Evolutionary conservation across 352 stramenopile species (phyloP).

Genomic region (Phytophthora pseudosyringae): DNA sequence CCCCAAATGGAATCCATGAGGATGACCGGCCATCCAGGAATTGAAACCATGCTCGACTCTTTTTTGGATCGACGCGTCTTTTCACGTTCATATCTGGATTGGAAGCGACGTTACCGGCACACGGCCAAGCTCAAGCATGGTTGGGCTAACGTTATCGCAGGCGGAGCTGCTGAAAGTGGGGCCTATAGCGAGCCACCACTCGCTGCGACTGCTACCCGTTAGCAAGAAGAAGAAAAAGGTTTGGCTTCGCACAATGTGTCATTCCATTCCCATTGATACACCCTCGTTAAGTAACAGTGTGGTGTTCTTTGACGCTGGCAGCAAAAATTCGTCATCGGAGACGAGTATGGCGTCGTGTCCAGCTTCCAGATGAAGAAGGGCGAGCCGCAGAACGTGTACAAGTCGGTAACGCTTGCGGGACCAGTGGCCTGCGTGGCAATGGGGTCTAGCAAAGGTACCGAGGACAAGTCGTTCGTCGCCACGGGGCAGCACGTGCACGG

Average conservation of each 20-base stretch:
- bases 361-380: slow-evolving; percentile 89
- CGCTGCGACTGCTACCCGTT: slow-evolving; percentile 76
- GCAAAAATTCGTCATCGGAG: slow-evolving; percentile 90
- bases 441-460: slow-evolving; percentile 71
- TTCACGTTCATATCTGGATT: slow-evolving; percentile 27
- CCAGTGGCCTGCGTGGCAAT: slow-evolving; percentile 74
- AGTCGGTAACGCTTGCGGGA: slow-evolving; percentile 58
- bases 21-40: no score
- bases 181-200: slow-evolving; percentile 76
- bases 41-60: not conserved
- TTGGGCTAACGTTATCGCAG: slow-evolving; percentile 62
- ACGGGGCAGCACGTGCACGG: slow-evolving; percentile 74
- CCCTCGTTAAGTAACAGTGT: no score
- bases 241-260: not conserved
- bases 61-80: slow-evolving; percentile 13
- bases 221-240: slow-evolving; percentile 91
- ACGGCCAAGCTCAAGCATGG: slow-evolving; percentile 32
- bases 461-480: slow-evolving; percentile 79
- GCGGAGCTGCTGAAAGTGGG: slow-evolving; percentile 85
- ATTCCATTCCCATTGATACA: no score
- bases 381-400: slow-evolving; percentile 79
- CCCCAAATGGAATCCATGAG: not conserved
- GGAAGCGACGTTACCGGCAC: slow-evolving; percentile 4
- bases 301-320: slow-evolving; percentile 12
- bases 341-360: slow-evolving; percentile 82